phyloP scores from a whole-genome alignment of 345 rosid species.

The Populus simonii region DNA sequence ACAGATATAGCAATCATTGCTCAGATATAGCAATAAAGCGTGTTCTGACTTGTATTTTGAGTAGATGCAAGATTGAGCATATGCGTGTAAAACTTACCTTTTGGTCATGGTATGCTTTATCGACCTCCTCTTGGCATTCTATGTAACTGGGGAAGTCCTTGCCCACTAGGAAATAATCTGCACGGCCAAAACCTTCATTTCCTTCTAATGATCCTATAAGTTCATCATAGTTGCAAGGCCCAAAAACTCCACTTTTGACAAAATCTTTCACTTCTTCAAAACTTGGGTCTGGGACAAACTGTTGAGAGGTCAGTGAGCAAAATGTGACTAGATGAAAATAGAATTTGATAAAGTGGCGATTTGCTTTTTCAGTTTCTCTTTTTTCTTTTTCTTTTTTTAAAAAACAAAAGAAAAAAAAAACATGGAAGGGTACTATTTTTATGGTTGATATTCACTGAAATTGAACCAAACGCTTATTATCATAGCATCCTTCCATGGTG shows the following conservation, averaged over 20 bases:
- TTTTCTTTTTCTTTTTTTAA: too few relatives aligned
- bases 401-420: too few relatives aligned
- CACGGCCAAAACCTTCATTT: constrained; percentile 72
- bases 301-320: constrained; percentile 6
- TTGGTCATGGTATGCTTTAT: constrained; percentile 63
- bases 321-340: neutral
- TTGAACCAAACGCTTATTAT: neutral
- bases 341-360: neutral
- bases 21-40: neutral
- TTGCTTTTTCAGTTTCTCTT: neutral
- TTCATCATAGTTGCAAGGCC: constrained; percentile 55
- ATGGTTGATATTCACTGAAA: neutral
- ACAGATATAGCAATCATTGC: neutral
- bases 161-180: constrained; percentile 84
- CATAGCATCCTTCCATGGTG: neutral
- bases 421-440: neutral
- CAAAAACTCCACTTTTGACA: constrained; percentile 63
- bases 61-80: neutral
- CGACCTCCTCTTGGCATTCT: constrained; percentile 75
- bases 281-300: constrained; percentile 68
- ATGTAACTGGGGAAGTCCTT: constrained; percentile 82
- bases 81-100: constrained; percentile 33
- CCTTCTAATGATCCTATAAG: constrained; percentile 78
- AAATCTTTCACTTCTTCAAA: constrained; percentile 77
- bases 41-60: neutral